A percentile compares a stretch with the other conserved stretches of the same genome.
phyloP scores from a whole-genome alignment of 192 early-diverging fungal species.

The Geranomyces variabilis region DNA sequence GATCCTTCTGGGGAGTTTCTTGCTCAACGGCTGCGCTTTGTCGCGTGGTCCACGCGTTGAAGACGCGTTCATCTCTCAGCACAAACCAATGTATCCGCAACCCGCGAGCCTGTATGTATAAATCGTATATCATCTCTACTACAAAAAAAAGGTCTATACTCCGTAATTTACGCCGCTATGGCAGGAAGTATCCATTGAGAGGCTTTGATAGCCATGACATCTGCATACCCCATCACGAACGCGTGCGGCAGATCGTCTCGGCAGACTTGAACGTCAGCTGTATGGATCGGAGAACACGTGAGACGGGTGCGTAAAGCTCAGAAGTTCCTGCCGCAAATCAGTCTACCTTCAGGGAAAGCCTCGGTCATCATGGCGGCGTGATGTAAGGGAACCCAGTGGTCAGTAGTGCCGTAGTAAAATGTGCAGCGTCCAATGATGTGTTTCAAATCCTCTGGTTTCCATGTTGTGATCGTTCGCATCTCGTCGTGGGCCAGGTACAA shows the following conservation, averaged over 20 bases:
- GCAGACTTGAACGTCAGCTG: slow-evolving; percentile 61
- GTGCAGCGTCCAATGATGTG: slow-evolving; percentile 64
- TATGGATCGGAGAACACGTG: background rate
- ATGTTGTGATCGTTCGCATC: slow-evolving; percentile 66
- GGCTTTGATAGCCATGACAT: slow-evolving; percentile 46
- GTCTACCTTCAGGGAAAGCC: slow-evolving; percentile 68
- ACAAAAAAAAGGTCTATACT: too few species aligned
- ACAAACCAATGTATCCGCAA: too few species aligned
- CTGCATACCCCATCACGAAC: slow-evolving; percentile 70
- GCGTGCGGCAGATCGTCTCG: slow-evolving; percentile 77
- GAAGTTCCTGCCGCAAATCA: background rate
- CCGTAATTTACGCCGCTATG: background rate
- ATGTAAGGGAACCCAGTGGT: slow-evolving; percentile 76
- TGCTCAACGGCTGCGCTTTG: too few species aligned
- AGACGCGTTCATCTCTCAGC: too few species aligned
- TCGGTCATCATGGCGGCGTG: slow-evolving; percentile 69
- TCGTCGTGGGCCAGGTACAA: slow-evolving; percentile 75
- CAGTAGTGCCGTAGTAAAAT: slow-evolving; percentile 76
- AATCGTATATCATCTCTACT: too few species aligned
- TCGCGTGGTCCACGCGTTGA: too few species aligned
- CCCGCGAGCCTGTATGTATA: too few species aligned
- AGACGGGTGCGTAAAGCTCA: background rate
- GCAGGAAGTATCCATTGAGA: slow-evolving; percentile 33
- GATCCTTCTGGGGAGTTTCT: background rate
- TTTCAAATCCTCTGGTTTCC: slow-evolving; percentile 69